A percentile compares a stretch with the other conserved stretches of the same genome.
phyloP scores from a whole-genome alignment of 148 eudicot species.

The Arbutus unedo region DNA sequence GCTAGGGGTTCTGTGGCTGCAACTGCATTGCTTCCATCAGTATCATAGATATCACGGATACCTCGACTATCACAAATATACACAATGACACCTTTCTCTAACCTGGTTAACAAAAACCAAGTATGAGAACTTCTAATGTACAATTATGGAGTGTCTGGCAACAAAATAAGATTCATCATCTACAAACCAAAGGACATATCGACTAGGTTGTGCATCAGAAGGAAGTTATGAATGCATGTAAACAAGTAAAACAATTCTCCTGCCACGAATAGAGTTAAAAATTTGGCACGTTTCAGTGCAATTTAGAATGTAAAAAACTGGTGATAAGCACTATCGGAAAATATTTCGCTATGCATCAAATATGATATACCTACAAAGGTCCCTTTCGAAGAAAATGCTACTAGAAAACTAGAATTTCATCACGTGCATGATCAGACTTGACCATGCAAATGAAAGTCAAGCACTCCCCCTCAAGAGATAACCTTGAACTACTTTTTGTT shows the following conservation, averaged over 20 bases:
- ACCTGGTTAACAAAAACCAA: conserved; percentile 43
- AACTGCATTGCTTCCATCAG: conserved; percentile 86
- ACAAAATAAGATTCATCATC: conserved; percentile 1
- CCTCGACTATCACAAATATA: conserved; percentile 96
- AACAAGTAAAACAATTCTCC: background rate
- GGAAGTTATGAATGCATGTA: background rate
- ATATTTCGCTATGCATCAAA: background rate
- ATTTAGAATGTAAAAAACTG: background rate
- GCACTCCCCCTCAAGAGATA: background rate
- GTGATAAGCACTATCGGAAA: background rate
- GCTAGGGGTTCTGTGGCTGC: conserved; percentile 90
- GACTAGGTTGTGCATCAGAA: background rate
- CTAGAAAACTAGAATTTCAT: background rate
- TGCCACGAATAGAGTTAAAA: background rate
- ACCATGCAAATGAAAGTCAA: background rate
- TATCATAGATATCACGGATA: conserved; percentile 91
- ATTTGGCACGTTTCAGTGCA: background rate
- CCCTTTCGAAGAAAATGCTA: background rate
- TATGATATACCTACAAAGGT: background rate
- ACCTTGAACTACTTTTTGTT: background rate
- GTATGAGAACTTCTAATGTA: conserved; percentile 7
- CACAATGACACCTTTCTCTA: conserved; percentile 95
- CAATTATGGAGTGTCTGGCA: background rate
- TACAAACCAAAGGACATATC: background rate
- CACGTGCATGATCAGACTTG: background rate